A percentile compares a stretch with the other conserved stretches of the same genome.
phyloP scores from a whole-genome alignment of 441 rosid species.

The Erodium texanum region DNA sequence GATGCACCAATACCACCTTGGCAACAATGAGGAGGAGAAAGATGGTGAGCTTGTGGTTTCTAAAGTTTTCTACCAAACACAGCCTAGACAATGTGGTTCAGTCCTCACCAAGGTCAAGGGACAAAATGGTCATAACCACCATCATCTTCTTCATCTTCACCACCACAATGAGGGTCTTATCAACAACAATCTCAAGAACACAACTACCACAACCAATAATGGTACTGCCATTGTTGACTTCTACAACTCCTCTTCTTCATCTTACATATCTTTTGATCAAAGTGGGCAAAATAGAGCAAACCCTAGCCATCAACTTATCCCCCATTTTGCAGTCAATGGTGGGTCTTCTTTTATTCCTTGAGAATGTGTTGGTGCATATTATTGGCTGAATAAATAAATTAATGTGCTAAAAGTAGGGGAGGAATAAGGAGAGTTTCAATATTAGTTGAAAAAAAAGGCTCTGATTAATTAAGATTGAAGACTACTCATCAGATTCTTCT shows the following conservation, averaged over 20 bases:
- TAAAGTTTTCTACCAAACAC: constrained; percentile 43
- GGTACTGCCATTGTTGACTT: constrained; percentile 25
- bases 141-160: no score
- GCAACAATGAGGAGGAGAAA: constrained; percentile 73
- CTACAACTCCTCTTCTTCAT: constrained; percentile 27
- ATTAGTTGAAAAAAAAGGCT: background rate
- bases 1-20: constrained; percentile 34
- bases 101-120: constrained; percentile 24
- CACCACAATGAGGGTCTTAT: no score
- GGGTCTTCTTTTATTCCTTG: constrained; percentile 51
- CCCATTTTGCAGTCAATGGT: constrained; percentile 46
- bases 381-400: no score
- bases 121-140: constrained; percentile 13
- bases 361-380: no score
- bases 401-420: no score
- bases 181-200: constrained; percentile 4
- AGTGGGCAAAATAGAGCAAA: constrained; percentile 26
- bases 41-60: constrained; percentile 84
- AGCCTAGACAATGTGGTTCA: constrained; percentile 26
- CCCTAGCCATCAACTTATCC: constrained; percentile 30
- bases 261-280: constrained; percentile 37
- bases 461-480: background rate
- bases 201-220: background rate
- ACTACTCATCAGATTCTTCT: no score
- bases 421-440: background rate